Base-by-base conservation (phyloP, 345 rosid genomes). In the Cardamine occulta region DNA sequence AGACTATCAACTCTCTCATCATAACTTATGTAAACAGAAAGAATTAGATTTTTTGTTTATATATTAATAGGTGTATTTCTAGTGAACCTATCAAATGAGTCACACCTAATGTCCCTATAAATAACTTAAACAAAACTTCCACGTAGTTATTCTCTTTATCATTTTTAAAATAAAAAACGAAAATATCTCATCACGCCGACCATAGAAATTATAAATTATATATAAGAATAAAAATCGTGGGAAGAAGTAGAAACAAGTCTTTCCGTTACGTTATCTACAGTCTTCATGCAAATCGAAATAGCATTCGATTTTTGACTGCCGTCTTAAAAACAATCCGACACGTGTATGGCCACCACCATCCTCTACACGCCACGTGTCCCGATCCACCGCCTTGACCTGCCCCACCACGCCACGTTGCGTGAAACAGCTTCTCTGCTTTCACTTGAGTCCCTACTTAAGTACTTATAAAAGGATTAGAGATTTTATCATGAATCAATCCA, bases 341-440 rank as follows among this genome's bases (percentile, higher is more conserved):
- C 76, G 80, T 64, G 68, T 61, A n/a, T 15, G 3, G 17, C 3
- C 68, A 29, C 28, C 54, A 19, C 76, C 80, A 77, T 71, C 60
- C 23, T 21, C 4, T 5, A 21, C 17, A 4, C 18, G 39, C 17
- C 66, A 77, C 80, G 80, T 77, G 76, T 39, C 72, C 14, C 3
- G 3, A 2, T 10, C 10, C 80, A 64, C 76, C 76, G 67, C 66
- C 74, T 70, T n/a, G 28, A 53, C 28, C 62, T 4, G 19, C 44
- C 49, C 48, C 31, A 44, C 59, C 75, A 76, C n/a, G 71, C 65
- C 75, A 76, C 80, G 80, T 71, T 77, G 48, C 76, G 72, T 71
- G 39, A 57, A 13, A 7, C 55, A 64, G 4, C 55, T 11, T 57
- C 66, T 56, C 51, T 7, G 60, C 47, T 68, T 21, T 59, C 8